Base-by-base conservation (phyloP, 2,329 filamentous ascomycete species). In the Rhynchosporium graminicola region DNA sequence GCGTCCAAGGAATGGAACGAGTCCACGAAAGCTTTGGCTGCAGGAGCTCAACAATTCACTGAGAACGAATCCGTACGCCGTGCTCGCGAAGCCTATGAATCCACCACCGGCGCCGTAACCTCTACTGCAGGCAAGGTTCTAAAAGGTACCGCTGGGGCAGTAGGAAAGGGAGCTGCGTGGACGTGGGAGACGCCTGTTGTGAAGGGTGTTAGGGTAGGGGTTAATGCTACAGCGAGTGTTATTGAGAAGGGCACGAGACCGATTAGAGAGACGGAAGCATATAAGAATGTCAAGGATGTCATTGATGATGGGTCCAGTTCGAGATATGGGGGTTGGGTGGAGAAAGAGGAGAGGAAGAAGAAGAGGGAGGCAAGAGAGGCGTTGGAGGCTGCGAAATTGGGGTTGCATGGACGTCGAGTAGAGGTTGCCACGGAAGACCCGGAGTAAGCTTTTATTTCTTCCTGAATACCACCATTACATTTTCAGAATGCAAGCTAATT, bases 1-100 rank as follows among this genome's bases (percentile, higher is more conserved):
- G 90, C 92, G 58, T 98, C 93, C 15, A 97, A 98, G 75, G 95
- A 99, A 76, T 99, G 95, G 95, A 97, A 99, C 74, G 95, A 99
- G 74, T 96, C 92, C 48, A 99, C 94, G 47, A 98, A 99, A 80
- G 91, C 95, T 68, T 84, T 99, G 47, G 90, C 91, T 20, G 91
- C 91, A 55, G 91, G 90, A 5, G 92, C 94, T 20, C 89, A 97
- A 74, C 88, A 97, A 72, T 95, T 99, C 74, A 88, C 88, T 38
- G 94, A 98, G 78, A 97, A 92, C 73, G 93, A 97, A 74, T 90
- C 89, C 20, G 91, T 99, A 15, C 89, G 92, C 73, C 87, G 87
- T 71, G 95, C 94, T 36, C 87, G 90, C 68, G 87, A 92, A 69
- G 94, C 92, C 7, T 97, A 97, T 75, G 87, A 91, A 72, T 88